These are phyloP conservation scores for Gautieria morchelliformis DNA, from an alignment of 768 basidiomycete species.

Conservation along the genomic window DNA sequence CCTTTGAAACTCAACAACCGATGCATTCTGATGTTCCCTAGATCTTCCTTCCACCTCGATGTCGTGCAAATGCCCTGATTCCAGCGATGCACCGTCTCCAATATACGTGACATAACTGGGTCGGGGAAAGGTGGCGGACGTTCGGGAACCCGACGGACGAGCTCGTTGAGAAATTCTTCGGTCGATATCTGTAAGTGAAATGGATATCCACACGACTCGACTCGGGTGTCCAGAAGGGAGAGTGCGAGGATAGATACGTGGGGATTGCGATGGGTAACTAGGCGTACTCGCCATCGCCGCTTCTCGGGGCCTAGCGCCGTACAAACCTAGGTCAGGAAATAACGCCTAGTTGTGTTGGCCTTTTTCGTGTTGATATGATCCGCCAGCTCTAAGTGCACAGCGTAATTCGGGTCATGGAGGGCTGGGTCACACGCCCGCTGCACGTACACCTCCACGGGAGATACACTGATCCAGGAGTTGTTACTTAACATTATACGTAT, in stretches of 20 bases:
- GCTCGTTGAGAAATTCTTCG: slow-evolving; percentile 97
- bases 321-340: not conserved
- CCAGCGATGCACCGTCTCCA: slow-evolving; percentile 91
- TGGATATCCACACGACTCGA: slow-evolving; percentile 93
- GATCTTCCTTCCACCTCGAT: slow-evolving; percentile 90
- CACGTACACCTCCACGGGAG: slow-evolving; percentile 61
- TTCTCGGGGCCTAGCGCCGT: slow-evolving; percentile 66
- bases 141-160: slow-evolving; percentile 96
- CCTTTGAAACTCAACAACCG: slow-evolving; percentile 90
- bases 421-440: slow-evolving; percentile 82
- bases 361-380: slow-evolving; percentile 92
- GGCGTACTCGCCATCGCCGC: slow-evolving; percentile 73
- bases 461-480: slow-evolving; percentile 18
- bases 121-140: slow-evolving; percentile 92
- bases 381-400: slow-evolving; percentile 85
- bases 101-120: slow-evolving; percentile 87
- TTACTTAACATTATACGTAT: not conserved
- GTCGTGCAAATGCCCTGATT: slow-evolving; percentile 86
- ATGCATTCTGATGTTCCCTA: slow-evolving; percentile 97
- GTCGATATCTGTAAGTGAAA: slow-evolving; percentile 95
- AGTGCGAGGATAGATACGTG: slow-evolving; percentile 85
- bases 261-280: slow-evolving; percentile 88
- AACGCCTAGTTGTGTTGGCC: slow-evolving; percentile 68
- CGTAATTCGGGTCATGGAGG: slow-evolving; percentile 83
- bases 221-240: slow-evolving; percentile 79